Evolutionary conservation across 2,329 filamentous ascomycete species (phyloP), one percentile per base, ranked within the genome.

Genomic region (Aspergillus vadensis): DNA sequence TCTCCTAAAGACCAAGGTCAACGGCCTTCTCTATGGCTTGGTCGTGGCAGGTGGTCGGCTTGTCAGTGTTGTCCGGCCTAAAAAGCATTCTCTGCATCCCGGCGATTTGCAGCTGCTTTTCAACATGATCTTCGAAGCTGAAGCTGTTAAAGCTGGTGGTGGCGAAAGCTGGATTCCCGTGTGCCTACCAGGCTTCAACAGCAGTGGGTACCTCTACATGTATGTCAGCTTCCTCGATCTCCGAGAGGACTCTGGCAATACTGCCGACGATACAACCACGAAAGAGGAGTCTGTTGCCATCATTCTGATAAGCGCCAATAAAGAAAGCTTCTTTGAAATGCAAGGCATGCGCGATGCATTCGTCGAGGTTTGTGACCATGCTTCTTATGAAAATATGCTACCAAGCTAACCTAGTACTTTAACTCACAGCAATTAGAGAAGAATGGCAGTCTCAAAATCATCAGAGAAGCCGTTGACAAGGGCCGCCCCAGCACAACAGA

Each of bases 61-160:
- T 5, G 95, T 99, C 65, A 97, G 93, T 72, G 96, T 99, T 39
- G 90, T 98, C 15, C 85, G 95, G 39, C 96, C 96, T 5, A 93
- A 96, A 68, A 91, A 95, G 60, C 95, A 99, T 76, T 97, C 93
- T 0, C 83, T 99, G 2, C 96, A 99, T 69, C 95, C 96, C 0
- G 94, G 93, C 64, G 95, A 99, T 73, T 83, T 99, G 23, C 94
- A 97, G 72, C 85, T 99, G 49, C 93, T 99, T 62, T 99, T 99
- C 83, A 98, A 98, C 73, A 99, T 99, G 96, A 86, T 99, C 2
- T 99, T 99, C 70, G 93, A 96, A 78, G 95, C 94, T 2, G 91
- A 92, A 52, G 90, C 91, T 47, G 90, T 99, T 73, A 94, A 95
- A 73, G 90, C 92, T 19, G 93, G 91, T 5, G 92, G 86, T n/a